Percentiles rank a stretch among this genome's conserved stretches.
These are phyloP conservation scores for Tetragonia tetragonoides DNA, from an alignment of 148 eudicot genomes.

Conservation along the genomic window DNA sequence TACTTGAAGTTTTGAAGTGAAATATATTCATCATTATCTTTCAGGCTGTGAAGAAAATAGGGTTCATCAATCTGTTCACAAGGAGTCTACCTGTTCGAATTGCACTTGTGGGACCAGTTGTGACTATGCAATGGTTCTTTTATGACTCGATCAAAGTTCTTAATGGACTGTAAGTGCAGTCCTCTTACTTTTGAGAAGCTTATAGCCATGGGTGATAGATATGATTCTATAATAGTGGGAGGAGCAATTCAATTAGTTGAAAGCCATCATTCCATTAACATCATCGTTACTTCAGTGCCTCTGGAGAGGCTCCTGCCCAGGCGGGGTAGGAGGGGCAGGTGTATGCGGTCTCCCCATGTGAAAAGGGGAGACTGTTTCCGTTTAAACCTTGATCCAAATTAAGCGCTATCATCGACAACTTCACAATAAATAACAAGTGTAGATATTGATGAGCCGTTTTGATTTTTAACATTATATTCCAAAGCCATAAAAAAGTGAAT, in stretches of 20 bases:
- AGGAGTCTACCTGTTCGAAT: conserved; percentile 91
- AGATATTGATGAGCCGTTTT: too few relatives aligned
- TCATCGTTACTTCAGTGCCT: too few relatives aligned
- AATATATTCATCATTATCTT: conserved; percentile 4
- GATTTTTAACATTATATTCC: too few relatives aligned
- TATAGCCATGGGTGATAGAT: not conserved
- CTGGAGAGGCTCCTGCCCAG: too few relatives aligned
- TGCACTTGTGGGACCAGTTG: conserved; percentile 84
- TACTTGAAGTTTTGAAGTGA: conserved; percentile 5
- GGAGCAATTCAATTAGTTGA: not conserved
- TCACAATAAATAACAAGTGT: too few relatives aligned
- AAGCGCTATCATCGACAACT: too few relatives aligned
- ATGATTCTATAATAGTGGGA: not conserved
- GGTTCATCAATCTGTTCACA: conserved; percentile 69
- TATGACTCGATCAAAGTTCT: conserved; percentile 79
- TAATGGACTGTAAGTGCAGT: conserved; percentile 80
- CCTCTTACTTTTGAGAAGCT: not conserved
- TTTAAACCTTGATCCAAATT: too few relatives aligned
- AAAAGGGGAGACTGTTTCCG: too few relatives aligned
- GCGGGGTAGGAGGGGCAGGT: too few relatives aligned
- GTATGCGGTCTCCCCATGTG: too few relatives aligned
- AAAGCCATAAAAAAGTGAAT: too few relatives aligned
- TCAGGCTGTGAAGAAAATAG: conserved; percentile 85
- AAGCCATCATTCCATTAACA: not conserved
- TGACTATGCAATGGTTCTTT: conserved; percentile 90